A percentile compares a stretch with the other conserved stretches of the same genome.
These are phyloP conservation scores for Naumovozyma castellii DNA, from an alignment of 805 yeast genomes.

Conservation along the genomic window DNA sequence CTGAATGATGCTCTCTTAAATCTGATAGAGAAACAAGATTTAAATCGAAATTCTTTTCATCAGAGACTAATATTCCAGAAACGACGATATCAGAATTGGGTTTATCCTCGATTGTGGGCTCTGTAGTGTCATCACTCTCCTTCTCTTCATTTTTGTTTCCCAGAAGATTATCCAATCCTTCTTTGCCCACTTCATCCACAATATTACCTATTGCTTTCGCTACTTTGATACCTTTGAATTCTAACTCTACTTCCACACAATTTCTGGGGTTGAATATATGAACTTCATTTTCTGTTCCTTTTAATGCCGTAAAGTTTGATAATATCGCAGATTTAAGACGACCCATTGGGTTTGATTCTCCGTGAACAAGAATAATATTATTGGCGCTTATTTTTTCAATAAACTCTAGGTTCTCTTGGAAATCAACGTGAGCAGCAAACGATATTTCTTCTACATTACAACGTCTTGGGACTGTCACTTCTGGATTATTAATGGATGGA, in stretches of 20 bases:
- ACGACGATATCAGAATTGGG: conserved; percentile 38
- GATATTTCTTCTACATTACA: conserved; percentile 86
- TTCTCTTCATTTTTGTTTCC: conserved; percentile 1
- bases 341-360: conserved; percentile 98
- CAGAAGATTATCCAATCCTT: conserved; percentile 23
- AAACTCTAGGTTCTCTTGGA: conserved; percentile 83
- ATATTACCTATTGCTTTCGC: conserved; percentile 66
- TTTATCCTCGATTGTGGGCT: conserved; percentile 36
- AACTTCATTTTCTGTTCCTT: conserved; percentile 82
- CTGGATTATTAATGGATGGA: conserved; percentile 74
- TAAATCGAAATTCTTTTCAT: conserved; percentile 70
- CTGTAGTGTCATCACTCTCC: conserved; percentile 1
- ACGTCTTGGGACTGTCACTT: conserved; percentile 76
- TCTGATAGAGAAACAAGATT: conserved; percentile 77
- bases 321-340: conserved; percentile 85
- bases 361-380: conserved; percentile 87
- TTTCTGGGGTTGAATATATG: conserved; percentile 88
- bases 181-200: conserved; percentile 37
- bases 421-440: conserved; percentile 99
- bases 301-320: conserved; percentile 72
- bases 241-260: conserved; percentile 67
- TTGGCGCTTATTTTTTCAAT: conserved; percentile 81
- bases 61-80: conserved; percentile 79
- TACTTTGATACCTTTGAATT: conserved; percentile 72
- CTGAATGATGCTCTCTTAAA: conserved; percentile 73